Base-by-base conservation (phyloP, 1,284 basidiomycete species). In the Ceratobasidium sp. region DNA sequence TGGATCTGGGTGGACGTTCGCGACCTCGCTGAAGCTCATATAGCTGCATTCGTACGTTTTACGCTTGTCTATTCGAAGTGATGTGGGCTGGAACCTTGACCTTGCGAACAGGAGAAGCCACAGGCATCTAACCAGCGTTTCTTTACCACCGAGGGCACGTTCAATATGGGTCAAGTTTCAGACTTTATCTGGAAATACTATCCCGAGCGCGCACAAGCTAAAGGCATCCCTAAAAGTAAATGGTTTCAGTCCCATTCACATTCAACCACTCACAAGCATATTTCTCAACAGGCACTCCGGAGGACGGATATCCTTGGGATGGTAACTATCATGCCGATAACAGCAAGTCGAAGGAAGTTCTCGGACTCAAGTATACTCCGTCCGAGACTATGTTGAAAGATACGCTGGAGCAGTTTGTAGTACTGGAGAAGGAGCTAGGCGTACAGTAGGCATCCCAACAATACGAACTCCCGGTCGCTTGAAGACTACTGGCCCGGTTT, bases 121-220 rank as follows among this genome's bases (percentile, higher is more conserved):
- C 30, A 46, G 35, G 41, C 62, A 13, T 54, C 59, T 35, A 69
- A 70, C 44, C 44, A 73, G 38, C 73, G 72, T n/a, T 71, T 71
- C 47, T 38, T 75, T 41, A 57, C 73, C 28, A 61, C 55, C 2
- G 30, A 44, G 35, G 74, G 74, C 2, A 52, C 46, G 30, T 74
- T 75, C 55, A 75, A 69, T 28, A 57, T 63, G 18, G 66, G 62
- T 6, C 55, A 63, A 35, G 55, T 73, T 13, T 16, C 49, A n/a
- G 74, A 70, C 28, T 66, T 43, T 47, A 73, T 72, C 30, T 76
- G 73, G 75, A 67, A 73, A 57, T 49, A 74, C 44, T 73, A 69
- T 44, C 67, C 75, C 28, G 75, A 74, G 13, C 61, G 73, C 30
- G 75, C 73, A 23, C 23, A 41, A 9, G 74, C 66, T 13, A 72